phyloP scores from a whole-genome alignment of 1,284 basidiomycete genomes.

The Ceratobasidium sp. region DNA sequence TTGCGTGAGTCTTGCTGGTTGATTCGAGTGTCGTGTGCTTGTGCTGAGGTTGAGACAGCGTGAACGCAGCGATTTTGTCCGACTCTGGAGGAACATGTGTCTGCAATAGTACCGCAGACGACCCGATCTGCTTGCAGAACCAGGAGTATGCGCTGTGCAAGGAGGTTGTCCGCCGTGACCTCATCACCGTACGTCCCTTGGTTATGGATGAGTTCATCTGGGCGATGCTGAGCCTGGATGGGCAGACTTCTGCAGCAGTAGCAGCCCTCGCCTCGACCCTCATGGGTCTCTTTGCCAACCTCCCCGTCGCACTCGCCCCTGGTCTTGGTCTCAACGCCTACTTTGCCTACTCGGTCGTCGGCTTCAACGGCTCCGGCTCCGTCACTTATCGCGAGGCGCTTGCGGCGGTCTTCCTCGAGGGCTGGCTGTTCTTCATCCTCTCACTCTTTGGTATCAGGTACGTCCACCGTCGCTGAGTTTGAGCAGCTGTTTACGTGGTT shows the following conservation, averaged over 20 bases:
- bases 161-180: slow-evolving; percentile 72
- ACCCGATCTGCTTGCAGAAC: slow-evolving; percentile 62
- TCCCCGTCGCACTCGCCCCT: slow-evolving; percentile 76
- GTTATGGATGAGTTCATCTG: background rate
- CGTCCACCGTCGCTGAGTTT: background rate
- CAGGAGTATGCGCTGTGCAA: slow-evolving; percentile 72
- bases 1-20: slow-evolving; percentile 43
- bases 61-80: slow-evolving; percentile 82
- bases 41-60: slow-evolving; percentile 52
- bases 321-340: slow-evolving; percentile 75
- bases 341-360: slow-evolving; percentile 91
- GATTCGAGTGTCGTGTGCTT: slow-evolving; percentile 14
- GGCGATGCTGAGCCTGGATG: slow-evolving; percentile 48
- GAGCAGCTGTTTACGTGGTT: background rate
- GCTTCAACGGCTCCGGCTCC: slow-evolving; percentile 79
- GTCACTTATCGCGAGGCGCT: slow-evolving; percentile 84
- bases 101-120: slow-evolving; percentile 61
- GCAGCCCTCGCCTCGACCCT: slow-evolving; percentile 78
- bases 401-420: slow-evolving; percentile 89
- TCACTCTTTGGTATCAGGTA: slow-evolving; percentile 82
- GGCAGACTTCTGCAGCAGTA: slow-evolving; percentile 73
- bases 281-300: slow-evolving; percentile 86
- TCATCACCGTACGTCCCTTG: slow-evolving; percentile 65
- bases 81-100: slow-evolving; percentile 85
- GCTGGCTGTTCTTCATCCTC: slow-evolving; percentile 86